These are phyloP conservation scores for Tetrapyrgos nigripes DNA, from an alignment of 1,284 basidiomycete species.

Conservation along the genomic window DNA sequence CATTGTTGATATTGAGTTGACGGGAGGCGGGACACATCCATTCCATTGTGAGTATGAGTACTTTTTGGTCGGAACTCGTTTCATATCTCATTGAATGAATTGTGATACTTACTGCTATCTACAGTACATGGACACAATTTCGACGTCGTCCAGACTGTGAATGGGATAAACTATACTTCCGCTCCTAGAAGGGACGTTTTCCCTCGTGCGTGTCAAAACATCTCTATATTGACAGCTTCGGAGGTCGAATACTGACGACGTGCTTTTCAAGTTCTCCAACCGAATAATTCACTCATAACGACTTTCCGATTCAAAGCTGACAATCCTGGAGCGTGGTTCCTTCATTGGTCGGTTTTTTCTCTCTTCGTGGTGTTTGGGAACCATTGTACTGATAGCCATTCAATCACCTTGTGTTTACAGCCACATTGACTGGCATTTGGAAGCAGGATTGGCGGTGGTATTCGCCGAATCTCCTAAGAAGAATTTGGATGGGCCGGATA, in stretches of 20 bases:
- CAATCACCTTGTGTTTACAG: conserved; percentile 13
- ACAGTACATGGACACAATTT: conserved; percentile 31
- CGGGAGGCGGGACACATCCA: conserved; percentile 41
- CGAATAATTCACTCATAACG: background rate
- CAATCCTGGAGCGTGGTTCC: conserved; percentile 47
- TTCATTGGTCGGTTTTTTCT: conserved; percentile 36
- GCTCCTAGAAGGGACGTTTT: conserved; percentile 43
- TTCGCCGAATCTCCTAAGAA: conserved; percentile 39
- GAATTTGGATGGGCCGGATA: conserved; percentile 33
- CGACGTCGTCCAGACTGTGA: conserved; percentile 38
- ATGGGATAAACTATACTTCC: conserved; percentile 35
- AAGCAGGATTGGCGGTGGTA: conserved; percentile 43
- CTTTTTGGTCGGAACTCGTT: conserved; percentile 3
- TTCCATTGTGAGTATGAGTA: conserved; percentile 39
- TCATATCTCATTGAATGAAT: conserved; percentile 4
- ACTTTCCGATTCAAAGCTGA: conserved; percentile 40
- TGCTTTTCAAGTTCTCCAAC: conserved; percentile 30
- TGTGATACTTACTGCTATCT: background rate
- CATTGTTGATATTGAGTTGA: conserved; percentile 38
- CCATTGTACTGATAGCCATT: no score
- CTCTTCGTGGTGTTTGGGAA: background rate
- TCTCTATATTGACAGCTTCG: background rate
- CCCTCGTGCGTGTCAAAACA: conserved; percentile 10
- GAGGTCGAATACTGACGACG: conserved; percentile 28
- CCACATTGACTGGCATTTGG: conserved; percentile 46